phyloP scores from a whole-genome alignment of 306 rosid species.

The Acacia crassicarpa region DNA sequence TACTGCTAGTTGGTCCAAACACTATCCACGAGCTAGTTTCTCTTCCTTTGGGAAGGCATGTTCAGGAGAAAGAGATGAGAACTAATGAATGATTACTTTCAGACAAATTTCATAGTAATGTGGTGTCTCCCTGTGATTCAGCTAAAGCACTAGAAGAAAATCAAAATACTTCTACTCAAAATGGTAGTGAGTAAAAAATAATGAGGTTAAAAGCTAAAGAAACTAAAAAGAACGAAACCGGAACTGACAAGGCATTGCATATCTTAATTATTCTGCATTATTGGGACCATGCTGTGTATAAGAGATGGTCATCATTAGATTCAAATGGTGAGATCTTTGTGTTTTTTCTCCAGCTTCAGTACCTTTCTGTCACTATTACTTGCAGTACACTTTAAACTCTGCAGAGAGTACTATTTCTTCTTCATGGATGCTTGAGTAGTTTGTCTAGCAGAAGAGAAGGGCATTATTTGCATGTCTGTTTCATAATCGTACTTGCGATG shows the following conservation, averaged over 20 bases:
- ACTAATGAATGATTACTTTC: neutral
- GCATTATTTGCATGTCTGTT: neutral
- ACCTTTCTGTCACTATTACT: neutral
- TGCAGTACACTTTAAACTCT: neutral
- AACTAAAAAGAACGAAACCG: constrained; percentile 18
- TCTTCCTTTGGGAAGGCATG: neutral
- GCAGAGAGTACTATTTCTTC: neutral
- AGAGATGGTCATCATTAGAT: neutral
- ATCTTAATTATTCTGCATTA: neutral
- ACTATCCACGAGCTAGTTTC: neutral
- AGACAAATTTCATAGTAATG: constrained; percentile 2
- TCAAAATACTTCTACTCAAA: constrained; percentile 10
- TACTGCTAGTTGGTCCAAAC: neutral
- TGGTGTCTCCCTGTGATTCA: constrained; percentile 1
- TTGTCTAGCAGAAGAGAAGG: constrained; percentile 1
- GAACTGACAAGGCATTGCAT: neutral
- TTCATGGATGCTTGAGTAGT: neutral
- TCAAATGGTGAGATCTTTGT: neutral
- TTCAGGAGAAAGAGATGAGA: neutral
- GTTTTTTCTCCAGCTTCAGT: neutral
- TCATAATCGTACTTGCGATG: neutral
- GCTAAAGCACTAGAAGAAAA: constrained; percentile 14
- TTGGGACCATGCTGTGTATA: neutral
- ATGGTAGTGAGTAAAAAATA: constrained; percentile 16
- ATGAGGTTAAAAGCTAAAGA: constrained; percentile 4